Base-by-base conservation (phyloP, 108 stramenopile genomes). In the Stephanodiscus minutulus region DNA sequence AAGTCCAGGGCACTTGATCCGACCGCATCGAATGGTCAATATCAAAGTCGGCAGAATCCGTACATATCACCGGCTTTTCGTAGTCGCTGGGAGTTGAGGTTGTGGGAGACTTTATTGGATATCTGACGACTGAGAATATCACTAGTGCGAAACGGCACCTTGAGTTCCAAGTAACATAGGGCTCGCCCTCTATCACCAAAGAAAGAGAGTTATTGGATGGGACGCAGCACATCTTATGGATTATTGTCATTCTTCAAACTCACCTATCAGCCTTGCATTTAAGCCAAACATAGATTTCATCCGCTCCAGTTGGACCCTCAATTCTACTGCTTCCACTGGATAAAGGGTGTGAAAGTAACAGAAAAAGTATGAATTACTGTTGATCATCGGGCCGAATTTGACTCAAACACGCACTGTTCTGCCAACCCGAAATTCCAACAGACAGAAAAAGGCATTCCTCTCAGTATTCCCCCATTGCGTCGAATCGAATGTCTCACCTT, bases 271-370 rank as follows among this genome's bases (percentile, higher is more conserved):
- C 27, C 69, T 49, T 54, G 72, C 56, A 37, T 66, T 68, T 50
- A 91, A 67, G 24, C 72, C 77, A 76, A 91, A 91, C 89, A 91
- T 88, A 39, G 57, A 67, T 43, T 77, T 55, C 79, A 91, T 85
- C 0, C 86, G 76, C 57, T 85, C 77, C 17, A 88, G 68, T 60
- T 91, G 89, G 0, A 88, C 86, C 37, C 74, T 72, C 37, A 66
- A 57, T 57, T 88, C 87, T 31, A 88, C 87, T 44, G 87, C 89
- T 56, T 88, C 87, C 35, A 59, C 58, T 59, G 6, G 28, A 55
- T 25, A 55, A 6, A 9, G 11, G 1, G 9, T 12, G 39, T 9
- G 11, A 9, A 41, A 41, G 11, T 9, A 9, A 41, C 9, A 9
- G 39, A 41, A 41, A 9, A 41, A 12, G 39, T 8, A 41, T 41